Conservation (phyloP, 352 stramenopile genomes). For the Phytophthora vignae region DNA sequence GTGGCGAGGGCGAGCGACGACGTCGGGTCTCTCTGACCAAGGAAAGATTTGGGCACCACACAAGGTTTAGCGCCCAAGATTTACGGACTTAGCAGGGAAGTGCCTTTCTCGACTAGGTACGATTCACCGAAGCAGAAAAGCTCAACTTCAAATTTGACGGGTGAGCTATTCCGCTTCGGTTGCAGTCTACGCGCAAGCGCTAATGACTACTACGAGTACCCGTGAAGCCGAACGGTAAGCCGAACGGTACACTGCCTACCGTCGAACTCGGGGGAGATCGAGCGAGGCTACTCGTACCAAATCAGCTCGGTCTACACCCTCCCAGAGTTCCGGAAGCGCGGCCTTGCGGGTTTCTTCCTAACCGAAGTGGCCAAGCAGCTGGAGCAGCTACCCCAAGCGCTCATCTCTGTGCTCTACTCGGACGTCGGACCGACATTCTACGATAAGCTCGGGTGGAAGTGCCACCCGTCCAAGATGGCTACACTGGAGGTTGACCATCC, state of each 20-base stretch:
- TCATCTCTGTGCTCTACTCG: slow-evolving; percentile 61
- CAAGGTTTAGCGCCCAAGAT: slow-evolving; percentile 7
- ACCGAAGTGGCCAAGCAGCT: slow-evolving; percentile 38
- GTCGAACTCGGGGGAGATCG: slow-evolving; percentile 37
- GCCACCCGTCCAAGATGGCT: slow-evolving; percentile 47
- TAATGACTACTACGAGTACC: too few species aligned
- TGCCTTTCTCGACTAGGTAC: not conserved
- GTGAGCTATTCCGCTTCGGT: too few species aligned
- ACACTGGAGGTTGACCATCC: slow-evolving; percentile 35
- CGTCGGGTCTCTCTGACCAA: slow-evolving; percentile 24
- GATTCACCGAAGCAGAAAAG: not conserved
- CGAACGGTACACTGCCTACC: slow-evolving; percentile 18
- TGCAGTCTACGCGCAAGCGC: too few species aligned
- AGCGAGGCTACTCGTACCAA: slow-evolving; percentile 54
- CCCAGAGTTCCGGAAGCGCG: slow-evolving; percentile 45
- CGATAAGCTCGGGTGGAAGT: slow-evolving; percentile 57
- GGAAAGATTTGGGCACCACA: slow-evolving; percentile 41
- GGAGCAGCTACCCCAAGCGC: slow-evolving; percentile 28
- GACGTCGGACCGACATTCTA: slow-evolving; percentile 66
- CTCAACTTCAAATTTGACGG: too few species aligned
- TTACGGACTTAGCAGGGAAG: not conserved
- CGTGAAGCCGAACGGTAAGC: too few species aligned
- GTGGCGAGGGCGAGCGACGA: slow-evolving; percentile 2
- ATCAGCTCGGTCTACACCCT: slow-evolving; percentile 71
- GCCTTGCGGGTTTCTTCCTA: slow-evolving; percentile 57